Evolutionary conservation across 2,329 filamentous ascomycete species (phyloP).

Genomic region (Saccharata proteae): DNA sequence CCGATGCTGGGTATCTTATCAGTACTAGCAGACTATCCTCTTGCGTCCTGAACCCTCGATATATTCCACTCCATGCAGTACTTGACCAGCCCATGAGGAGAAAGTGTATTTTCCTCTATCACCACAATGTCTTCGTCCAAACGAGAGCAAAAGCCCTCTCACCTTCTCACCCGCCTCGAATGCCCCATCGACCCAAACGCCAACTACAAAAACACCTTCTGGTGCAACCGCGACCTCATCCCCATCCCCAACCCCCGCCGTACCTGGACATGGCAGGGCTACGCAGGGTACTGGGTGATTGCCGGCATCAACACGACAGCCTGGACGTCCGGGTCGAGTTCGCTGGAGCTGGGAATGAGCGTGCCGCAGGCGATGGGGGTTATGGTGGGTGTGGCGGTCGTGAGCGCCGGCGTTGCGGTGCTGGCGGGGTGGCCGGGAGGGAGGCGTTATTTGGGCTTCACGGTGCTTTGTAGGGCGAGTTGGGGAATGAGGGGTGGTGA

Average conservation of each 20-base stretch:
- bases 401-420: constrained; percentile 21
- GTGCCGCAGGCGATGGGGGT: constrained; percentile 19
- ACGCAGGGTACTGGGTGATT: constrained; percentile 8
- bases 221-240: constrained; percentile 7
- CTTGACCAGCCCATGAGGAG: too few relatives aligned
- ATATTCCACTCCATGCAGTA: too few relatives aligned
- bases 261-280: constrained; percentile 8
- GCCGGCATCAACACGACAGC: constrained; percentile 6
- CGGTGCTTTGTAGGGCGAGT: constrained; percentile 16
- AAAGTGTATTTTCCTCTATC: too few relatives aligned
- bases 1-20: too few relatives aligned
- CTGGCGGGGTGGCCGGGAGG: constrained; percentile 23
- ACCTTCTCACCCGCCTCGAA: too few relatives aligned
- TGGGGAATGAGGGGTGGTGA: constrained; percentile 14
- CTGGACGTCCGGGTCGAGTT: constrained; percentile 7
- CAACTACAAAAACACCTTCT: constrained; percentile 6
- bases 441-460: constrained; percentile 23
- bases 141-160: too few relatives aligned
- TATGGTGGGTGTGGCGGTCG: constrained; percentile 22
- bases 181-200: constrained; percentile 6
- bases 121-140: too few relatives aligned
- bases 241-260: constrained; percentile 4
- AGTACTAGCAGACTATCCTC: too few relatives aligned
- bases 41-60: too few relatives aligned
- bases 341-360: constrained; percentile 15